These are phyloP conservation scores for Wickerhamomyces sydowiorum DNA, from an alignment of 805 yeast genomes.

Conservation along the genomic window DNA sequence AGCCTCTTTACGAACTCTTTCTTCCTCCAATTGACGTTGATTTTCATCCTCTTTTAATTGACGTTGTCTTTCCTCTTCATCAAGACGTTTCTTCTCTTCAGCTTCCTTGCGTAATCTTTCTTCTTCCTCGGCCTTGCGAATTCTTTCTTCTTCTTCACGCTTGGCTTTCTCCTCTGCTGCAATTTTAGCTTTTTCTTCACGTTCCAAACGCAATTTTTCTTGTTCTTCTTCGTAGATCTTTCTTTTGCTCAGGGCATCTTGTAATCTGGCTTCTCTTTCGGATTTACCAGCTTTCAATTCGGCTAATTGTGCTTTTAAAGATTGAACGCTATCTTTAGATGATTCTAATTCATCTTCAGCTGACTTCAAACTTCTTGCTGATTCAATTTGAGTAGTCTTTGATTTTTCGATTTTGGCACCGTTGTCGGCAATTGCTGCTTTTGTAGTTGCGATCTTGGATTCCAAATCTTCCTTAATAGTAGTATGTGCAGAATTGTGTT, in stretches of 20 bases:
- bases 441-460: constrained; percentile 12
- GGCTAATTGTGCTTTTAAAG: constrained; percentile 15
- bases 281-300: constrained; percentile 15
- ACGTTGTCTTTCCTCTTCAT: constrained; percentile 10
- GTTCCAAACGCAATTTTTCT: constrained; percentile 9
- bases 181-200: constrained; percentile 10
- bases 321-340: constrained; percentile 11
- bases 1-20: constrained; percentile 3
- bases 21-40: constrained; percentile 3
- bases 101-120: constrained; percentile 47
- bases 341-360: constrained; percentile 13
- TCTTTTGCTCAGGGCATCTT: constrained; percentile 19
- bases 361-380: constrained; percentile 7
- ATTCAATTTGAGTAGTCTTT: constrained; percentile 8
- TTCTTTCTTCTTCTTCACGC: constrained; percentile 35
- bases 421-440: constrained; percentile 15
- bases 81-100: neutral
- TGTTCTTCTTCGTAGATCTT: constrained; percentile 15
- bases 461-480: constrained; percentile 15
- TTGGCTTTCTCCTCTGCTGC: constrained; percentile 7
- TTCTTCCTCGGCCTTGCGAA: constrained; percentile 83
- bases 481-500: constrained; percentile 10
- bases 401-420: constrained; percentile 11
- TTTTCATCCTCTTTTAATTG: constrained; percentile 8
- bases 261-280: constrained; percentile 17